These are phyloP conservation scores for Pichia cephalocereana DNA, from an alignment of 805 yeast species.

Conservation along the genomic window DNA sequence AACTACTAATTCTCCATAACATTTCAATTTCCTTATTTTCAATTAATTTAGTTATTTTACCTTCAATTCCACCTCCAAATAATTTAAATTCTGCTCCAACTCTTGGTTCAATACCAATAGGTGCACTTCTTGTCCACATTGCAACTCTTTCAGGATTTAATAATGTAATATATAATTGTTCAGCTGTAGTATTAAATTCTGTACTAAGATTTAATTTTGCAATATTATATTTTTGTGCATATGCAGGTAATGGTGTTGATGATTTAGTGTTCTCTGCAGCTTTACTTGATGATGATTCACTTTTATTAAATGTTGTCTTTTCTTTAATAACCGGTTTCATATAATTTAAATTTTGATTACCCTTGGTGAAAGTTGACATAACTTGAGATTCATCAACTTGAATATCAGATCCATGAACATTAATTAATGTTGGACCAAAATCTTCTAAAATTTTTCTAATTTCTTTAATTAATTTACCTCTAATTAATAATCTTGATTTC, in stretches of 20 bases:
- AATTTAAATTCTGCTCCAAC: constrained; percentile 58
- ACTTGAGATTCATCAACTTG: constrained; percentile 70
- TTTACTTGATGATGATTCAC: constrained; percentile 1
- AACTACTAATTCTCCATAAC: constrained; percentile 80
- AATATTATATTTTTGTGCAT: constrained; percentile 65
- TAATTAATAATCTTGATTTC: constrained; percentile 38
- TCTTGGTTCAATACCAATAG: constrained; percentile 40
- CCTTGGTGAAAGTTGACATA: constrained; percentile 44
- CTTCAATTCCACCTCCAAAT: constrained; percentile 83
- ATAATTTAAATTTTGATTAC: constrained; percentile 31
- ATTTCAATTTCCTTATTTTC: constrained; percentile 53
- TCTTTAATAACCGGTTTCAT: constrained; percentile 21
- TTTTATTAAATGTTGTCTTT: constrained; percentile 21
- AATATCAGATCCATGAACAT: constrained; percentile 73
- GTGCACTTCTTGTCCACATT: constrained; percentile 85
- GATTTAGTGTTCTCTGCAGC: background rate
- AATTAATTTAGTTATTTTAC: constrained; percentile 55
- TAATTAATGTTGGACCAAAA: constrained; percentile 74
- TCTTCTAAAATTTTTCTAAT: constrained; percentile 48
- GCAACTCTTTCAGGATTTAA: constrained; percentile 67
- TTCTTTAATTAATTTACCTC: constrained; percentile 53
- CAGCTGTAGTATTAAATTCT: constrained; percentile 78
- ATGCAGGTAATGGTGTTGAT: constrained; percentile 7
- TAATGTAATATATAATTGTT: constrained; percentile 71
- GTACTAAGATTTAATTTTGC: constrained; percentile 71